A percentile compares a stretch with the other conserved stretches of the same genome.
These are phyloP conservation scores for Kuraishia piskuri DNA, from an alignment of 805 yeast genomes.

Conservation along the genomic window DNA sequence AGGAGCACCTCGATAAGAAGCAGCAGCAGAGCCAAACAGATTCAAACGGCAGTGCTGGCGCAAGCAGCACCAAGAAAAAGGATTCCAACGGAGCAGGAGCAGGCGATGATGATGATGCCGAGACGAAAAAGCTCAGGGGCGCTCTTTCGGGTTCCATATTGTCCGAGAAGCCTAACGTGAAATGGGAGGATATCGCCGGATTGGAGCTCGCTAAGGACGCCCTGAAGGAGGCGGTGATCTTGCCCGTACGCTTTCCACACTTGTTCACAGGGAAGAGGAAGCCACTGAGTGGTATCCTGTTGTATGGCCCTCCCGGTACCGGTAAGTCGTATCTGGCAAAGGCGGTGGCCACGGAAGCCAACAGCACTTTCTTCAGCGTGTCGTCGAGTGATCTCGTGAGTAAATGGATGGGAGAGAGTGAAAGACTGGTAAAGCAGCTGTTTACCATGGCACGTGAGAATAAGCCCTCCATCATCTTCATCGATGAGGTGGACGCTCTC, in stretches of 20 bases:
- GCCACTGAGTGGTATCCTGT: slow-evolving; percentile 83
- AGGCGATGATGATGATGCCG: slow-evolving; percentile 46
- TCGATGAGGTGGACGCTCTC: slow-evolving; percentile 96
- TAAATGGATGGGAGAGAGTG: slow-evolving; percentile 99
- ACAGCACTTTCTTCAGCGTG: slow-evolving; percentile 92
- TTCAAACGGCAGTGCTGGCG: slow-evolving; percentile 43
- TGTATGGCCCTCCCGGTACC: slow-evolving; percentile 95
- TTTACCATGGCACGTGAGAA: slow-evolving; percentile 95
- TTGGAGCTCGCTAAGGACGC: slow-evolving; percentile 94
- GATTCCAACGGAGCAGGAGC: slow-evolving; percentile 25
- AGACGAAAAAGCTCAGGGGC: slow-evolving; percentile 80
- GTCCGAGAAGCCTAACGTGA: slow-evolving; percentile 84
- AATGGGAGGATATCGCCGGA: slow-evolving; percentile 96
- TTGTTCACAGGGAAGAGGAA: slow-evolving; percentile 89
- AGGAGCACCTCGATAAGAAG: slow-evolving; percentile 73
- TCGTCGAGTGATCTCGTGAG: slow-evolving; percentile 94
- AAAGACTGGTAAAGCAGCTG: slow-evolving; percentile 88
- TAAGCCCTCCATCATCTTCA: slow-evolving; percentile 91
- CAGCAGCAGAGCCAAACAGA: slow-evolving; percentile 36
- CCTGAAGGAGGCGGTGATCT: slow-evolving; percentile 90
- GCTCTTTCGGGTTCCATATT: slow-evolving; percentile 90
- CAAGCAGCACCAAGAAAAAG: slow-evolving; percentile 50
- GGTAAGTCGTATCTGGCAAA: slow-evolving; percentile 96
- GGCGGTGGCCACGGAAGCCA: slow-evolving; percentile 98
- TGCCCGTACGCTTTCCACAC: slow-evolving; percentile 95